Conservation (phyloP, 331 rosid species). For the Rosa hybrid region DNA sequence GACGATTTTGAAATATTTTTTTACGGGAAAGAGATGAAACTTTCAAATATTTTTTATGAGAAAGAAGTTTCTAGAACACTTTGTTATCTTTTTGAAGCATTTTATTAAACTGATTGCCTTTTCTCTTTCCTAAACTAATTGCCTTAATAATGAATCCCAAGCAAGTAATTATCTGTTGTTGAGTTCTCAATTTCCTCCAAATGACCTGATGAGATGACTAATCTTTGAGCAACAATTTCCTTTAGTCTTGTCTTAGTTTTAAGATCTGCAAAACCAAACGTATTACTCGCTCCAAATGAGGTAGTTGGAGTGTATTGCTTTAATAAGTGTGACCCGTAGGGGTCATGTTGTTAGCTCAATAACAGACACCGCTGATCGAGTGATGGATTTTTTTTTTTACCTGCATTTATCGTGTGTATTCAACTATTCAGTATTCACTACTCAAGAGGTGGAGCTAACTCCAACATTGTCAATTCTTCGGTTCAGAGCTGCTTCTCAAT, state of each 20-base stretch:
- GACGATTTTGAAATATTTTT: background rate
- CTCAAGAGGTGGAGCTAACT: too few species aligned
- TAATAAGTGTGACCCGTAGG: background rate
- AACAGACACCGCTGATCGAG: too few species aligned
- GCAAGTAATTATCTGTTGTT: background rate
- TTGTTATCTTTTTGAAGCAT: background rate
- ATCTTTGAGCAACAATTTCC: background rate
- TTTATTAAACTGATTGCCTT: background rate
- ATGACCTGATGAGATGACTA: background rate
- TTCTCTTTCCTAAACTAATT: background rate
- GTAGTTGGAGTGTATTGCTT: background rate
- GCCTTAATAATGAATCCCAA: background rate
- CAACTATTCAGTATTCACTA: too few species aligned
- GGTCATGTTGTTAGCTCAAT: background rate
- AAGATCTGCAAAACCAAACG: background rate
- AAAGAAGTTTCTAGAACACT: background rate
- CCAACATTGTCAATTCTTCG: too few species aligned
- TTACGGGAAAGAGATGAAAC: too few species aligned
- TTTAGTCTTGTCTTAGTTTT: background rate
- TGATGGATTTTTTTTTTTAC: too few species aligned
- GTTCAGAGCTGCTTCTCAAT: too few species aligned
- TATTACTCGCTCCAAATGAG: background rate
- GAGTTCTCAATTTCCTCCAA: background rate
- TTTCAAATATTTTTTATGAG: too few species aligned
- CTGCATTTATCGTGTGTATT: too few species aligned